Base-by-base conservation (phyloP, 2,329 filamentous ascomycete species). In the Botrytis hyacinthi region DNA sequence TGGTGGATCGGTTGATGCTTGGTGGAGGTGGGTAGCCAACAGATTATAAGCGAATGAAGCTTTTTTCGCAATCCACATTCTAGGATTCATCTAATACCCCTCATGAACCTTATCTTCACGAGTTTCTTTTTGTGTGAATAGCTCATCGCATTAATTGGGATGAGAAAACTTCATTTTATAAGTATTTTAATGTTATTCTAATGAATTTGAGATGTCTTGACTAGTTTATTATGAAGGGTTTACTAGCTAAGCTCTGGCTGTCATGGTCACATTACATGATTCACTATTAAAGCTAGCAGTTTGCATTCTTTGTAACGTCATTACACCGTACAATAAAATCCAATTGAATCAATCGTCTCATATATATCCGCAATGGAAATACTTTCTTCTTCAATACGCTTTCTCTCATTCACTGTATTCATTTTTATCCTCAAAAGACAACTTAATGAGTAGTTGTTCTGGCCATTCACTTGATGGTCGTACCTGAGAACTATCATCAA, bases 11-110 rank as follows among this genome's bases (percentile, higher is more conserved):
- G 90, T 94, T 46, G 90, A 92, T 73, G 91, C 89, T 82, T 98
- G 95, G 95, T 97, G 94, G 89, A 88, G 89, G 79, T 98, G 95
- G 95, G 91, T 98, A 80, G 93, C 91, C 3, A 87, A 91, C 80
- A 89, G 91, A 80, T 84, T 97, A 78, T 96, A 82, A 75, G 62
- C 35, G 51, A 61, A 60, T 44, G 42, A 42, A 46, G 40, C 29
- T 61, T 69, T 22, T 67, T 46, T 9, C 35, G n/a, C 32, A 68
- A 32, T 61, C n/a, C 35, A 57, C 54, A 26, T 40, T 42, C 9
- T 22, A n/a, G n/a, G 29, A 51, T 29, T 59, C 48, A 48, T 48
- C 20, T 60, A 37, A 72, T 61, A 37, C 40, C 40, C 40, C 57
- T 44, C 26, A 44, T 42, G 22, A 7, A 40, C 40, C 26, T 60